Conservation (phyloP, 495 filamentous ascomycete genomes). For the Peziza echinospora region DNA sequence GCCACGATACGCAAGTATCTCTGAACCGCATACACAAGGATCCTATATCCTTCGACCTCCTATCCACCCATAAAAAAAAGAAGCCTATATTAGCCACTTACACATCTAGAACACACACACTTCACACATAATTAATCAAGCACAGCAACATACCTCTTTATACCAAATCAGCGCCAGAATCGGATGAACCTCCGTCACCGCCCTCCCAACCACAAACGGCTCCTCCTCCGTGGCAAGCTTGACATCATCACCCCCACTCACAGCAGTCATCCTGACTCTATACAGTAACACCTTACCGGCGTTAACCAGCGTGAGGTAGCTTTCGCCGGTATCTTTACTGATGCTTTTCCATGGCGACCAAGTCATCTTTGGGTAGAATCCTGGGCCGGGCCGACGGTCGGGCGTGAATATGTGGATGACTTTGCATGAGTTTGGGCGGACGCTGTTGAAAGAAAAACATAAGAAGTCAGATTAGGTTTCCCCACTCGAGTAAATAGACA, state of each 20-base stretch:
- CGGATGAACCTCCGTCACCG: background rate
- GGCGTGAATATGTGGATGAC: background rate
- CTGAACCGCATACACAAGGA: conserved; percentile 18
- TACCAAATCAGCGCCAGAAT: background rate
- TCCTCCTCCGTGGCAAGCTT: no score
- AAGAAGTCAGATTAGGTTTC: no score
- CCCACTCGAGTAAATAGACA: no score
- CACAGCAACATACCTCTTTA: background rate
- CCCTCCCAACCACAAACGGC: background rate
- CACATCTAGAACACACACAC: no score
- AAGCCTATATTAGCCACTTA: no score
- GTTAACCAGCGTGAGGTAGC: background rate
- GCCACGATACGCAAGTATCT: conserved; percentile 13
- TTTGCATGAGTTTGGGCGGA: background rate
- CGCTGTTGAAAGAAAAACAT: no score
- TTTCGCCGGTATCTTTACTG: background rate
- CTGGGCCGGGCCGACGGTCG: background rate
- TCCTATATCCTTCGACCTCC: conserved; percentile 11
- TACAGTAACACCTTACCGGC: background rate
- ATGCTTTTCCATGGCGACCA: background rate
- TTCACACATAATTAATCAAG: no score
- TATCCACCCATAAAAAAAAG: no score
- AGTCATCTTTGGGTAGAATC: background rate
- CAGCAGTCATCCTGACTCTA: background rate
- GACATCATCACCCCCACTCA: no score